Evolutionary conservation across 371 early-diverging fungal genomes (phyloP).

Genomic region (Circinella minor): DNA sequence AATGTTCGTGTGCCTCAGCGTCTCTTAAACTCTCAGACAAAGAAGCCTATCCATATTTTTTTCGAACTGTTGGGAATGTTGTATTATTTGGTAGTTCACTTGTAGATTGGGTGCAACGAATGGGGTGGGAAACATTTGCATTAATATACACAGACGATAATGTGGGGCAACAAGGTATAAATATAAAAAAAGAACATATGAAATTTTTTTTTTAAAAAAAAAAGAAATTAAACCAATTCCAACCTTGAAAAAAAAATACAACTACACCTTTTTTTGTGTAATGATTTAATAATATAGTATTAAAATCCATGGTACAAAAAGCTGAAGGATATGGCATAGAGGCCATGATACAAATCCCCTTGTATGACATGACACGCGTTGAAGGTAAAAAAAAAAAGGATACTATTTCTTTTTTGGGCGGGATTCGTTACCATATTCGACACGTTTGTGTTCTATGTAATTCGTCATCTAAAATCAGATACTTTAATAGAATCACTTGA

Average conservation of each 20-base stretch:
- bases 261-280: neutral
- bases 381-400: slow-evolving; percentile 10
- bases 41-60: slow-evolving; percentile 43
- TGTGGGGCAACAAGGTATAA: slow-evolving; percentile 41
- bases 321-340: slow-evolving; percentile 23
- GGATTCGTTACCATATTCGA: slow-evolving; percentile 7
- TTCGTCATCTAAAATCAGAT: neutral
- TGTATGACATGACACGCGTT: slow-evolving; percentile 30
- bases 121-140: slow-evolving; percentile 45
- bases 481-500: slow-evolving; percentile 27
- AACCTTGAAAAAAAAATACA: too few relatives aligned
- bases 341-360: slow-evolving; percentile 32
- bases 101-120: slow-evolving; percentile 38
- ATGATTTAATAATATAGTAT: slow-evolving; percentile 23
- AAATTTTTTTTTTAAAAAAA: too few relatives aligned
- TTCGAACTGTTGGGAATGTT: slow-evolving; percentile 40
- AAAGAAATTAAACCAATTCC: neutral
- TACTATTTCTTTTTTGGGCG: neutral
- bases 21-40: slow-evolving; percentile 37
- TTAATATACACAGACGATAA: slow-evolving; percentile 42
- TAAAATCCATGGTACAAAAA: slow-evolving; percentile 24
- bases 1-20: slow-evolving; percentile 44
- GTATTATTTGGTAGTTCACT: slow-evolving; percentile 34
- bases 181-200: too few relatives aligned
- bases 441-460: neutral